phyloP scores from a whole-genome alignment of 257 asterid genomes.

The Coffea canephora region DNA sequence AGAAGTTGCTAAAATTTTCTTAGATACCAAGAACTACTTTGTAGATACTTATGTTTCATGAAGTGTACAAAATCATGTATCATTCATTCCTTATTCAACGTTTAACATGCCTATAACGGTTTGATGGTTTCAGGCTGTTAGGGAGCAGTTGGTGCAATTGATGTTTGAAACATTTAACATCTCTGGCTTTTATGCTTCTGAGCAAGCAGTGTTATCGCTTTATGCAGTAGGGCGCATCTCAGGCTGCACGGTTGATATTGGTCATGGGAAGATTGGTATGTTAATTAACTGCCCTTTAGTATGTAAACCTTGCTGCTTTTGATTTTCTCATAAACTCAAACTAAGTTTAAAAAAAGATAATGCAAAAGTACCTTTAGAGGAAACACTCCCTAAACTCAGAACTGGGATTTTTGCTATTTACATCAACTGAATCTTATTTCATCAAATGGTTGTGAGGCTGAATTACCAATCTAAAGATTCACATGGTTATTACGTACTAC shows the following conservation, averaged over 20 bases:
- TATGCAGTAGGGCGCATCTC: conserved; percentile 96
- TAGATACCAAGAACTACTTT: not conserved
- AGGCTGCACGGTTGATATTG: conserved; percentile 88
- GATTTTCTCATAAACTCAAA: not conserved
- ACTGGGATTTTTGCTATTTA: not conserved
- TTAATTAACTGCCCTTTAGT: not conserved
- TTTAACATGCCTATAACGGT: not conserved
- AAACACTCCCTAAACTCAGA: not conserved
- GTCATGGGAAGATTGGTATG: conserved; percentile 89
- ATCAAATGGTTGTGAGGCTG: not conserved
- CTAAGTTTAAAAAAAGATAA: not conserved
- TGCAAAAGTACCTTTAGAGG: not conserved
- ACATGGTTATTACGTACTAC: not conserved
- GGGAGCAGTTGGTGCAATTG: conserved; percentile 93
- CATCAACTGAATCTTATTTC: not conserved
- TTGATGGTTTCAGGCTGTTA: conserved; percentile 55
- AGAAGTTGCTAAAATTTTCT: not conserved
- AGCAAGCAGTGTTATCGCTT: conserved; percentile 92
- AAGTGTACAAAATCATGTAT: not conserved
- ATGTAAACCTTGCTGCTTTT: not conserved
- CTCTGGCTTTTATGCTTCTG: conserved; percentile 90
- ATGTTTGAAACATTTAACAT: conserved; percentile 93
- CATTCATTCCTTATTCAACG: not conserved
- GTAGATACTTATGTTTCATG: not conserved
- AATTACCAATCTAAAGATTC: not conserved